Conservation (phyloP, 2,329 filamentous ascomycete genomes). For the Aureobasidium sp. region DNA sequence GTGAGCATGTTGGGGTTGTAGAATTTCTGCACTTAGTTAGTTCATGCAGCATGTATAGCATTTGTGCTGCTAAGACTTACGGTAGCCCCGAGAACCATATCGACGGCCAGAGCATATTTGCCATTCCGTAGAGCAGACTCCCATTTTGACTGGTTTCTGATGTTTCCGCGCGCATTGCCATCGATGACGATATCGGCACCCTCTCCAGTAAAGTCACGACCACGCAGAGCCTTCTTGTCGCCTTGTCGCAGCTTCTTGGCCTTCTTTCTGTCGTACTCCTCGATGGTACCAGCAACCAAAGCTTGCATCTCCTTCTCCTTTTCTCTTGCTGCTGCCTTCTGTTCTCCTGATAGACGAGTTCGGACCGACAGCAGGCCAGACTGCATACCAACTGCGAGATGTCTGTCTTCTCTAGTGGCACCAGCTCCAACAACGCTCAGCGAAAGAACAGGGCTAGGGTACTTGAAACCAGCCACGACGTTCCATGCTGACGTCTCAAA, state of each 20-base stretch:
- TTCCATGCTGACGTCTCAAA: conserved; percentile 95
- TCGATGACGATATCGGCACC: conserved; percentile 84
- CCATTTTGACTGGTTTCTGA: conserved; percentile 64
- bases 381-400: conserved; percentile 90
- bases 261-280: conserved; percentile 64
- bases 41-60: neutral
- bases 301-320: conserved; percentile 79
- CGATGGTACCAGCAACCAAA: conserved; percentile 65
- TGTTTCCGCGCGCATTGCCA: conserved; percentile 55
- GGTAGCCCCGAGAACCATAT: conserved; percentile 55
- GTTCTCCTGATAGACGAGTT: conserved; percentile 76
- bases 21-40: conserved; percentile 13
- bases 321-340: conserved; percentile 67
- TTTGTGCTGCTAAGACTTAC: neutral
- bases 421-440: conserved; percentile 66
- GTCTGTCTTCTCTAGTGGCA: conserved; percentile 69
- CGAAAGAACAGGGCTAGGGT: conserved; percentile 81
- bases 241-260: conserved; percentile 53
- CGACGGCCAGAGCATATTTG: conserved; percentile 68
- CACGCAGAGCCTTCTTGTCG: conserved; percentile 52
- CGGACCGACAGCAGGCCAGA: conserved; percentile 85
- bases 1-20: conserved; percentile 50
- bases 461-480: conserved; percentile 90
- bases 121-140: conserved; percentile 73
- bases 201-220: conserved; percentile 75